phyloP scores from a whole-genome alignment of 495 filamentous ascomycete genomes.

The Parachaetomium inaequale region DNA sequence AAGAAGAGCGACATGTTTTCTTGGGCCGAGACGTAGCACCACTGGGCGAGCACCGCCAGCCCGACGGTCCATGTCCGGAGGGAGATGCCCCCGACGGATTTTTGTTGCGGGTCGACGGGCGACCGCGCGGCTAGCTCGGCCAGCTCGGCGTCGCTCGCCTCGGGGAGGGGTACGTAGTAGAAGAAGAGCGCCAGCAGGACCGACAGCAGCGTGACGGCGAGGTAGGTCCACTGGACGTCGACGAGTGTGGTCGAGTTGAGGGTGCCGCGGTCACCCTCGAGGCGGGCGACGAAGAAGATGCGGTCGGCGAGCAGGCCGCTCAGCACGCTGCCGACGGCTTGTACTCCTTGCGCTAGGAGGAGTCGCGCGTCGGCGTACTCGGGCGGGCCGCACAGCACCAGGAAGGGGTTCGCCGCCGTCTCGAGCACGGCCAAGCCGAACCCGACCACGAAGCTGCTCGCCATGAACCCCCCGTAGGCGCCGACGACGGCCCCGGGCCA shows the following conservation, averaged over 20 bases:
- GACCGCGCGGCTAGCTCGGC: conserved; percentile 41
- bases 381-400: conserved; percentile 53
- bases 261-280: neutral
- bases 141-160: conserved; percentile 50
- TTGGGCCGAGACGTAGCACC: conserved; percentile 70
- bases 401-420: conserved; percentile 61
- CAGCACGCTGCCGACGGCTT: conserved; percentile 63
- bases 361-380: conserved; percentile 55
- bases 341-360: conserved; percentile 64
- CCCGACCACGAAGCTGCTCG: conserved; percentile 66
- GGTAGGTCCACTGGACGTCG: conserved; percentile 75
- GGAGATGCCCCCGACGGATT: conserved; percentile 33
- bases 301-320: conserved; percentile 63
- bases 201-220: conserved; percentile 68
- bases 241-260: conserved; percentile 40
- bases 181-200: conserved; percentile 59
- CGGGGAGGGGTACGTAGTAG: conserved; percentile 56
- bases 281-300: conserved; percentile 54
- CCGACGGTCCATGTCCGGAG: conserved; percentile 49
- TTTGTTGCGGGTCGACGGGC: conserved; percentile 40
- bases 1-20: conserved; percentile 68
- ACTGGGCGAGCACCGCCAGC: conserved; percentile 65
- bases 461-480: conserved; percentile 68
- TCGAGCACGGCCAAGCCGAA: conserved; percentile 67
- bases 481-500: conserved; percentile 61